Evolutionary conservation across 805 yeast genomes (phyloP).

Genomic region (Starmerella geochares): DNA sequence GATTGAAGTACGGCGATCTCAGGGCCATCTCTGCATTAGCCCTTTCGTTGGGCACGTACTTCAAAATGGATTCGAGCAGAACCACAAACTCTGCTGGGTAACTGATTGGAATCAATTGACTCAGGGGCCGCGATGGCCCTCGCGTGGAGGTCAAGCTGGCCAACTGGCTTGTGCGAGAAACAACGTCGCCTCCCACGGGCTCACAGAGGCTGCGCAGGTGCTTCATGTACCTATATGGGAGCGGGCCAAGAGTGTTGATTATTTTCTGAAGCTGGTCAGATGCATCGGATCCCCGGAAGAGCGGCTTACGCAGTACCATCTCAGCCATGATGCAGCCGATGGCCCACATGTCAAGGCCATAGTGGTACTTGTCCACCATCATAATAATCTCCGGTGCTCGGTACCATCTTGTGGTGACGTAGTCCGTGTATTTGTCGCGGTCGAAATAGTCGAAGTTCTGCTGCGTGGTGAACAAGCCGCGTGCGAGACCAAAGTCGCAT

Average conservation of each 20-base stretch:
- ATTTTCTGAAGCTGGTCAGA: conserved; percentile 63
- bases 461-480: conserved; percentile 46
- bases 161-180: neutral
- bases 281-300: conserved; percentile 67
- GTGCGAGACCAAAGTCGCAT: conserved; percentile 88
- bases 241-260: conserved; percentile 60
- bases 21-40: conserved; percentile 48
- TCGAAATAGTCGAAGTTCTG: conserved; percentile 22
- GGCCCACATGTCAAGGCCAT: conserved; percentile 79
- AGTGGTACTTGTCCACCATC: conserved; percentile 24
- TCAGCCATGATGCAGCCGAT: conserved; percentile 86
- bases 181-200: neutral
- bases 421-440: conserved; percentile 33
- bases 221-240: conserved; percentile 32
- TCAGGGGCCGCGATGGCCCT: conserved; percentile 5
- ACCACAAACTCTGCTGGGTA: conserved; percentile 25
- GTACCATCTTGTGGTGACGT: conserved; percentile 93
- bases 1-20: conserved; percentile 44
- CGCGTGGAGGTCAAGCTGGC: neutral
- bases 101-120: conserved; percentile 11
- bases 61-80: conserved; percentile 45
- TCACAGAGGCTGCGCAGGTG: no score
- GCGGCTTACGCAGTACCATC: conserved; percentile 65
- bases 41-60: conserved; percentile 56
- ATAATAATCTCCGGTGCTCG: conserved; percentile 85